phyloP scores from a whole-genome alignment of 23 red algal species.

The Cyanidiococcus yangmingshanensis region DNA sequence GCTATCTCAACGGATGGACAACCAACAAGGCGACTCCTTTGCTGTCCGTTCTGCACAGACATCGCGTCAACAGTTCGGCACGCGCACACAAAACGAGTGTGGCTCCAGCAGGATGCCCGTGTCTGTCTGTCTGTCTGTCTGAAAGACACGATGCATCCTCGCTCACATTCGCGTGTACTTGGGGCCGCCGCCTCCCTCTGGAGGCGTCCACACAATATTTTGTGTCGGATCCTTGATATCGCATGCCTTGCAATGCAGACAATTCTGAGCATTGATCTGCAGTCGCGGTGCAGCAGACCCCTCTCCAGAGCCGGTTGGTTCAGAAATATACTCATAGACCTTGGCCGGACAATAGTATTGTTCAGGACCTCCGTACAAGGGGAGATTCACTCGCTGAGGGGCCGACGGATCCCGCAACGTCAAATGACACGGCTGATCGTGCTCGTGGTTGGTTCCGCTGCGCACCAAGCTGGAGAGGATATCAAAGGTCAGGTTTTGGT shows the following conservation, averaged over 20 bases:
- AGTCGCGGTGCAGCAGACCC: conserved; percentile 3
- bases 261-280: conserved; percentile 94
- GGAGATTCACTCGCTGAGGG: conserved; percentile 48
- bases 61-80: no score
- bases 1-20: no score
- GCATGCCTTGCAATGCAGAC: conserved; percentile 96
- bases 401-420: conserved; percentile 39
- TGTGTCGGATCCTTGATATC: conserved; percentile 94
- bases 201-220: conserved; percentile 90
- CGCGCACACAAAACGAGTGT: no score
- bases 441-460: conserved; percentile 92
- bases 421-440: conserved; percentile 84
- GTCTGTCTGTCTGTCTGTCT: no score
- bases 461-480: conserved; percentile 66
- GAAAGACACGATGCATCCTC: no score
- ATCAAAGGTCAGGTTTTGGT: conserved; percentile 63
- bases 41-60: no score
- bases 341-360: conserved; percentile 82
- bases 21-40: no score
- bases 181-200: conserved; percentile 73
- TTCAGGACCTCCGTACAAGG: conserved; percentile 68
- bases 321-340: conserved; percentile 95
- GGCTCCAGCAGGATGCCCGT: no score
- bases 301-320: not conserved
- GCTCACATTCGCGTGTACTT: conserved; percentile 83